Percentiles rank a stretch among this genome's conserved stretches.
These are phyloP conservation scores for Dispira parvispora DNA, from an alignment of 192 early-diverging fungal species.

Conservation along the genomic window DNA sequence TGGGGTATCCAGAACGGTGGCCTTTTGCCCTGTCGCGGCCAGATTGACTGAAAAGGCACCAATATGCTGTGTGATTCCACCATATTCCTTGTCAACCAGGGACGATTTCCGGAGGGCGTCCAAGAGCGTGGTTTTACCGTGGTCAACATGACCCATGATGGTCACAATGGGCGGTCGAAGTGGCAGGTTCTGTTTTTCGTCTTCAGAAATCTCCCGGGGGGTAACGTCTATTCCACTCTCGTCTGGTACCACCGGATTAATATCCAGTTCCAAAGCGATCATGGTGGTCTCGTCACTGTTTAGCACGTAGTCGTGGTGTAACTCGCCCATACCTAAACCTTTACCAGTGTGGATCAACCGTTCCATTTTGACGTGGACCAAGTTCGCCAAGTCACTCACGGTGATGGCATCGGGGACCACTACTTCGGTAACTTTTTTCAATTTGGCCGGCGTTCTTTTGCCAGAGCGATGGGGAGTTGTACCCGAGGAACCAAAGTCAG, in stretches of 20 bases:
- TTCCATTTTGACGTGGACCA: conserved; percentile 59
- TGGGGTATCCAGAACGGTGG: conserved; percentile 94
- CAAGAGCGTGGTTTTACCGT: conserved; percentile 89
- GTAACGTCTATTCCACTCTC: conserved; percentile 20
- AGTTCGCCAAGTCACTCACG: conserved; percentile 60
- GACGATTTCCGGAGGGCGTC: conserved; percentile 83
- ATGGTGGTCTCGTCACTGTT: conserved; percentile 71
- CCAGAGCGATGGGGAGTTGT: too few relatives aligned
- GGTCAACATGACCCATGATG: conserved; percentile 97
- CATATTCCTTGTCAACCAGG: conserved; percentile 82
- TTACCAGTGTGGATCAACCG: conserved; percentile 55
- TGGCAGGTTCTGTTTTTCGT: conserved; percentile 57
- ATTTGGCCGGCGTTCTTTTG: too few relatives aligned
- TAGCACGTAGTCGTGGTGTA: conserved; percentile 59
- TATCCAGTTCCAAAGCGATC: conserved; percentile 73
- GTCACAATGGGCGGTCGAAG: conserved; percentile 82
- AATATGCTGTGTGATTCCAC: conserved; percentile 98
- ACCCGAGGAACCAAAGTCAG: too few relatives aligned
- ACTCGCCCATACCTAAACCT: conserved; percentile 63
- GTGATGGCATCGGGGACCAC: conserved; percentile 66
- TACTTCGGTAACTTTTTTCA: conserved; percentile 34
- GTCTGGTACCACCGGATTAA: conserved; percentile 63
- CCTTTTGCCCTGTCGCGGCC: conserved; percentile 15
- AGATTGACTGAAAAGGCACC: conserved; percentile 71
- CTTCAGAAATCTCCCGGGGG: conserved; percentile 34